Percentiles rank a stretch among this genome's conserved stretches.
phyloP scores from a whole-genome alignment of 2,329 filamentous ascomycete genomes.

The Penicillium rolfsii region DNA sequence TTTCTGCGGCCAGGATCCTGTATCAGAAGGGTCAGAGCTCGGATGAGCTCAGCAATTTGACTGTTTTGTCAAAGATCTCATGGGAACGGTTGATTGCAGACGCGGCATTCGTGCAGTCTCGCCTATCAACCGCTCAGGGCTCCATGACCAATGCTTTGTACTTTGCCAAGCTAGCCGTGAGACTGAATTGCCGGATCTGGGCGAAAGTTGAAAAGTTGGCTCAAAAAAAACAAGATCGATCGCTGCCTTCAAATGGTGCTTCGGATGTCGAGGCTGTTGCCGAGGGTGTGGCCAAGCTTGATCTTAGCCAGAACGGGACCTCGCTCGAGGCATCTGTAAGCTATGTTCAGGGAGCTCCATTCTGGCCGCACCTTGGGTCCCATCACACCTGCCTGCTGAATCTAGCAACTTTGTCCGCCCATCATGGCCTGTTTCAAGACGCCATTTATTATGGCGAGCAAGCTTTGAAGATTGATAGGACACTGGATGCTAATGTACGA shows the following conservation, averaged over 20 bases:
- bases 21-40: slow-evolving; percentile 39
- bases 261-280: slow-evolving; percentile 43
- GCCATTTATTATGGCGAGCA: slow-evolving; percentile 87
- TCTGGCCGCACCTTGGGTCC: slow-evolving; percentile 78
- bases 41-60: slow-evolving; percentile 38
- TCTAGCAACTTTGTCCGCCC: slow-evolving; percentile 76
- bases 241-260: slow-evolving; percentile 23
- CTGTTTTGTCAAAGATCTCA: slow-evolving; percentile 45
- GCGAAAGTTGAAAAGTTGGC: slow-evolving; percentile 53
- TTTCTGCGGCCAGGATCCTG: slow-evolving; percentile 33
- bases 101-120: slow-evolving; percentile 67
- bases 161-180: slow-evolving; percentile 54
- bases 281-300: slow-evolving; percentile 45
- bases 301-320: slow-evolving; percentile 40
- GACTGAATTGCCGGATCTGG: slow-evolving; percentile 56
- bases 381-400: slow-evolving; percentile 73
- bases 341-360: slow-evolving; percentile 63
- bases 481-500: slow-evolving; percentile 64
- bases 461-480: slow-evolving; percentile 73
- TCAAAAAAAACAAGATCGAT: slow-evolving; percentile 40
- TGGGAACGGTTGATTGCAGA: slow-evolving; percentile 61
- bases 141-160: slow-evolving; percentile 51
- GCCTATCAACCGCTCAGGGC: slow-evolving; percentile 63
- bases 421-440: slow-evolving; percentile 85
- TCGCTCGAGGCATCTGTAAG: slow-evolving; percentile 47